A percentile compares a stretch with the other conserved stretches of the same genome.
Conservation (phyloP, 192 early-diverging fungal genomes). For the Jimgerdemannia flammicorona region DNA sequence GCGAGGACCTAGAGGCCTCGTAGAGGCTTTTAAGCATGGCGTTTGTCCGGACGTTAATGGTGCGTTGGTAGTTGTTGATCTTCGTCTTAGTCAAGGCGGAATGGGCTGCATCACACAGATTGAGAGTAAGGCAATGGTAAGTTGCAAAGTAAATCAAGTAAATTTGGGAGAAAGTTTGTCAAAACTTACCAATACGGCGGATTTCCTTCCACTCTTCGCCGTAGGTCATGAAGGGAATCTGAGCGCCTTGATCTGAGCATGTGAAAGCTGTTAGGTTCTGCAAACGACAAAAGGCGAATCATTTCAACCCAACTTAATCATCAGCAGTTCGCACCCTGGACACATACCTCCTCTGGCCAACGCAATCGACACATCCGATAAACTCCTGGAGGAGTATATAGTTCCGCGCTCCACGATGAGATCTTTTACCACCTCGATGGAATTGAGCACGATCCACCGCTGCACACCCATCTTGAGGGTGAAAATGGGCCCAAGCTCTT, state of each 20-base stretch:
- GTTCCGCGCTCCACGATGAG: constrained; percentile 24
- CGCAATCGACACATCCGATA: constrained; percentile 13
- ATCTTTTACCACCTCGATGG: constrained; percentile 17
- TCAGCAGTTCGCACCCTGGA: too few species aligned
- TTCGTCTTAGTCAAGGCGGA: constrained; percentile 24
- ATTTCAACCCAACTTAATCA: background rate
- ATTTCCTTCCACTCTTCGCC: constrained; percentile 20
- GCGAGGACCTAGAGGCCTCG: background rate
- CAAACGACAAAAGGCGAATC: background rate
- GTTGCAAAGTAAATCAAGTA: too few species aligned
- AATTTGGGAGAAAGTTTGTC: too few species aligned
- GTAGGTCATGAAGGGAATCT: constrained; percentile 32
- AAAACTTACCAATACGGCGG: constrained; percentile 21
- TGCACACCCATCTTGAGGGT: constrained; percentile 22
- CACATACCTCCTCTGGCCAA: constrained; percentile 24
- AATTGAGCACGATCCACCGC: constrained; percentile 30
- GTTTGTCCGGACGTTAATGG: constrained; percentile 9
- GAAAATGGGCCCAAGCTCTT: constrained; percentile 24
- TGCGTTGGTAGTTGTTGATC: constrained; percentile 28
- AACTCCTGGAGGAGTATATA: constrained; percentile 31
- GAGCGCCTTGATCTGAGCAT: constrained; percentile 16
- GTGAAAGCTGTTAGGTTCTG: background rate
- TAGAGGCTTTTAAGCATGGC: constrained; percentile 6
- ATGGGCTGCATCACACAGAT: constrained; percentile 13
- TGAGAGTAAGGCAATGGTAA: too few species aligned